Percentiles rank a stretch among this genome's conserved stretches.
These are phyloP conservation scores for Porcisia hertigi DNA, from an alignment of 208 protist species.

Conservation along the genomic window DNA sequence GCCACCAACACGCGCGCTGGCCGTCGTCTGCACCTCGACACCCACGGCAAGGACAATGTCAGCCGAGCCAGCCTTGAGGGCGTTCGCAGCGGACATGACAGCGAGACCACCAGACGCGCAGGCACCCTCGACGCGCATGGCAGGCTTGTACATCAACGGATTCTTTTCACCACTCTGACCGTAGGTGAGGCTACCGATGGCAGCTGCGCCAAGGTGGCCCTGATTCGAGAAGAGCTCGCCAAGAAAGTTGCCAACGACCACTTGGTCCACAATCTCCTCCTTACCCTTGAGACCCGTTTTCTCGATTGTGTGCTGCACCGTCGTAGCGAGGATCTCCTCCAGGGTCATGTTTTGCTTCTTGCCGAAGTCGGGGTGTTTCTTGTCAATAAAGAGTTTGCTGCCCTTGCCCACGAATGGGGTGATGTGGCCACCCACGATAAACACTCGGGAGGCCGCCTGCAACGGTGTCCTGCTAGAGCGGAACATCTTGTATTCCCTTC, in stretches of 20 bases:
- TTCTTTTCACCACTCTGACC: conserved; percentile 31
- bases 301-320: conserved; percentile 59
- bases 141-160: conserved; percentile 70
- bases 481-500: conserved; percentile 32
- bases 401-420: conserved; percentile 92
- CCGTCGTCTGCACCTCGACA: conserved; percentile 91
- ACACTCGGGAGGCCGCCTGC: conserved; percentile 54
- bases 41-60: conserved; percentile 80
- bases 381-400: conserved; percentile 89
- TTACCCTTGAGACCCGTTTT: conserved; percentile 45
- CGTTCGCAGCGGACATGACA: conserved; percentile 55
- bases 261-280: conserved; percentile 69
- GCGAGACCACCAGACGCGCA: conserved; percentile 90
- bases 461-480: conserved; percentile 22
- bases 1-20: conserved; percentile 71
- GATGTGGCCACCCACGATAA: conserved; percentile 84
- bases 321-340: conserved; percentile 66
- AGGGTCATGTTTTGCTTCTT: conserved; percentile 89
- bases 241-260: conserved; percentile 86
- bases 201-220: conserved; percentile 85
- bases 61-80: conserved; percentile 60
- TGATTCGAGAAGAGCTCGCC: conserved; percentile 90
- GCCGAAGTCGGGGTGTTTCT: conserved; percentile 91
- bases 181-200: conserved; percentile 56
- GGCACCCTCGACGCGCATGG: conserved; percentile 87